These are phyloP conservation scores for Arbutus unedo DNA, from an alignment of 148 eudicot species.

Conservation along the genomic window DNA sequence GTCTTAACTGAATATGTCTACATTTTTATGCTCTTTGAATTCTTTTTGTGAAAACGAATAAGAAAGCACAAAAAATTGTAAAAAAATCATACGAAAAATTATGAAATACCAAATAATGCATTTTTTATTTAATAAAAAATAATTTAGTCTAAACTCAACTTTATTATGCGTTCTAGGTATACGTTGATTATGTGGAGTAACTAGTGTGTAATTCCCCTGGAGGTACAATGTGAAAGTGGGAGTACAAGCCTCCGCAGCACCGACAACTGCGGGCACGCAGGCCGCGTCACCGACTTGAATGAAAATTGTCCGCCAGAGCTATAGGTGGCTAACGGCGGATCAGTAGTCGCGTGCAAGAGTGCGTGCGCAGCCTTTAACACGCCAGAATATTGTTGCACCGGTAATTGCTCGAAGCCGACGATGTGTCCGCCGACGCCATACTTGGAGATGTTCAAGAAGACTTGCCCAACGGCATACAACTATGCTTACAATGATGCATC, in stretches of 20 bases:
- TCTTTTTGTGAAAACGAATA: too few species aligned
- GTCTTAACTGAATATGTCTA: too few species aligned
- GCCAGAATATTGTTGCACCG: slow-evolving; percentile 73
- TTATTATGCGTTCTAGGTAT: too few species aligned
- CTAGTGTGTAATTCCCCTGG: neutral
- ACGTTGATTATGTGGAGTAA: neutral
- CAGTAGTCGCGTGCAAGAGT: slow-evolving; percentile 63
- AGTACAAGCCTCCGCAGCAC: slow-evolving; percentile 32
- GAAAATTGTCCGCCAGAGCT: slow-evolving; percentile 54
- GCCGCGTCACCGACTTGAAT: slow-evolving; percentile 63
- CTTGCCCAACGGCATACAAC: slow-evolving; percentile 76
- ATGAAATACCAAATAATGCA: too few species aligned
- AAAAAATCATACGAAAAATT: too few species aligned
- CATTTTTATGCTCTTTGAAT: too few species aligned
- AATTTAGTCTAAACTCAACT: too few species aligned
- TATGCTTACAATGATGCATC: slow-evolving; percentile 82
- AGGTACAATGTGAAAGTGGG: slow-evolving; percentile 52
- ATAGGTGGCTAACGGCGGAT: slow-evolving; percentile 30
- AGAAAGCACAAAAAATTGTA: too few species aligned
- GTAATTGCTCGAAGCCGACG: slow-evolving; percentile 44
- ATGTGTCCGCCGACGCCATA: slow-evolving; percentile 60
- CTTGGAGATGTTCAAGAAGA: slow-evolving; percentile 63
- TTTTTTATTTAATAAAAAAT: too few species aligned
- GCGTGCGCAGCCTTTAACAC: slow-evolving; percentile 60
- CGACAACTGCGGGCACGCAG: slow-evolving; percentile 62